Percentiles rank a stretch among this genome's conserved stretches.
Conservation (phyloP, 2,329 filamentous ascomycete species). For the Colletotrichum phormii region DNA sequence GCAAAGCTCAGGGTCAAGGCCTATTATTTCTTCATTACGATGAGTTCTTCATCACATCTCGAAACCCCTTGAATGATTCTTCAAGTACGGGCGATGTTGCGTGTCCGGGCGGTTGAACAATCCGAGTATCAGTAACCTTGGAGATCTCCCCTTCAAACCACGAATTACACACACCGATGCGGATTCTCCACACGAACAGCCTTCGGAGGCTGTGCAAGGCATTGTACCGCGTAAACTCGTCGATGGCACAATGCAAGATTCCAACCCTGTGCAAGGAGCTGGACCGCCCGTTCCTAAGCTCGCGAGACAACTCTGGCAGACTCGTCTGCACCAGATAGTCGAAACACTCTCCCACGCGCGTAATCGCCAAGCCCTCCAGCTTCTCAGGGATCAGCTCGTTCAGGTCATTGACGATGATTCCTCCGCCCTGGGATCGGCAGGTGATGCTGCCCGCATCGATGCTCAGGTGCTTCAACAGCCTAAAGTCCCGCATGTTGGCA, state of each 20-base stretch:
- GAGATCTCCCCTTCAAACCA: no score
- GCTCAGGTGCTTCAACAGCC: neutral
- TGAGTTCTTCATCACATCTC: no score
- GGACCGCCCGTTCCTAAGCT: neutral
- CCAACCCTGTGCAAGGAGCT: neutral
- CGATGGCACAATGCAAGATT: neutral
- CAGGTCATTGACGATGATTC: neutral
- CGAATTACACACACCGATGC: no score
- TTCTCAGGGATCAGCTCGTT: neutral
- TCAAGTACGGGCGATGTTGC: no score
- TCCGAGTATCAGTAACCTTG: no score
- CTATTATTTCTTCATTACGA: neutral
- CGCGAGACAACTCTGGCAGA: neutral
- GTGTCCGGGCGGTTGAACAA: no score
- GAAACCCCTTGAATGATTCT: no score
- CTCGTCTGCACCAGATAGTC: neutral
- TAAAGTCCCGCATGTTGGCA: neutral
- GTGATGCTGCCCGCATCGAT: slow-evolving; percentile 1
- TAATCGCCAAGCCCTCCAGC: neutral
- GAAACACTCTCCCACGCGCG: neutral
- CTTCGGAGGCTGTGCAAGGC: neutral
- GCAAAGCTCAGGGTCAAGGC: neutral
- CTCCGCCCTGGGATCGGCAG: no score
- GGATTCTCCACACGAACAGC: neutral
- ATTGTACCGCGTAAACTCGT: neutral